Evolutionary conservation across 768 basidiomycete genomes (phyloP), one percentile per base, ranked within the genome.

Genomic region (Lactifluus volemus): DNA sequence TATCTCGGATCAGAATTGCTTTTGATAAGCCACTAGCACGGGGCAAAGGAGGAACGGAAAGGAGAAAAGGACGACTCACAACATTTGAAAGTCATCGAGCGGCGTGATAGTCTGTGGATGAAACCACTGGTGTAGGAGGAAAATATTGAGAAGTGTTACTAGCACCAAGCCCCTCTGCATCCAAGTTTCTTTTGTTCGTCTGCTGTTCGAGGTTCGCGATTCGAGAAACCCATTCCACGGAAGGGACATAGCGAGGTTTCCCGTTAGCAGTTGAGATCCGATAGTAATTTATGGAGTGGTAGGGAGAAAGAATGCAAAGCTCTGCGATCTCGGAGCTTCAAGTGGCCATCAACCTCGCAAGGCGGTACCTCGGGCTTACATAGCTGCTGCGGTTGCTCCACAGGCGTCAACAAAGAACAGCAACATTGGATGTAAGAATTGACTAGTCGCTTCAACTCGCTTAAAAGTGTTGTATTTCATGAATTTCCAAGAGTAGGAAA

Each of bases 71-170:
- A 9, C 12, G 29, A 58, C 61, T 11, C 11, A 62, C 56, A 58
- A n/a, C 52, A 58, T 58, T 21, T 58, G 56, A 38, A 63, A 63
- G 57, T 63, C 56, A 44, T 63, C 61, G n/a, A 63, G 61, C 14
- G 47, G 52, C 3, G 61, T 53, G 25, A 5, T 45, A 32, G 47
- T 58, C 15, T 49, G 47, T 19, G 52, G 32, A 11, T 44, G 34
- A 15, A 10, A 30, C 39, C 25, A 53, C 17, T 58, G 53, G 56
- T 38, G 49, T 0, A 63, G 47, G 25, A 63, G 39, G 48, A 53
- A 1, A n/a, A 63, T 0, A 51, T 58, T 53, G 52, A 63, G 34
- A 10, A 63, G 5, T 11, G 39, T 38, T 11, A n/a, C 15, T 6
- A 63, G 11, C 6, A 12, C 47, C 25, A 58, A 54, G 6, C 38